Percentiles rank a stretch among this genome's conserved stretches.
Conservation (phyloP, 2,329 filamentous ascomycete species). For the Diaporthe citri region DNA sequence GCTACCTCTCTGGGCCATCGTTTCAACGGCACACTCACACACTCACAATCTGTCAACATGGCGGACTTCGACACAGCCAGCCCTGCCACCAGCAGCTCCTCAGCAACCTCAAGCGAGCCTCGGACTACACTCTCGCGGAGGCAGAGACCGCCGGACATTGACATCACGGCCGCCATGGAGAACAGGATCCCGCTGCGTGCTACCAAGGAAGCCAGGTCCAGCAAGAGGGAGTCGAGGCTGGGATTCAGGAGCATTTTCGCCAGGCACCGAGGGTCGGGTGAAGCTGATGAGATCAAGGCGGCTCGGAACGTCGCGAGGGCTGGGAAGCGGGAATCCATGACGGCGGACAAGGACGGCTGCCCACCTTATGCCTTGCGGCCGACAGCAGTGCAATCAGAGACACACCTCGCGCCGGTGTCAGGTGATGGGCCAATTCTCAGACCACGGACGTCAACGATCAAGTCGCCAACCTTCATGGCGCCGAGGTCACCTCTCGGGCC, state of each 20-base stretch:
- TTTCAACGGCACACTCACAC: background rate
- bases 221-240: constrained; percentile 64
- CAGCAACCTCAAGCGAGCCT: constrained; percentile 40
- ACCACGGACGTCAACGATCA: constrained; percentile 31
- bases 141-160: constrained; percentile 55
- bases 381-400: constrained; percentile 32
- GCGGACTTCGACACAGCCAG: constrained; percentile 13
- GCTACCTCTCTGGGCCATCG: background rate
- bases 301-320: constrained; percentile 19
- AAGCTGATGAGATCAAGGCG: constrained; percentile 46
- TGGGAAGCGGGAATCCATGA: constrained; percentile 21
- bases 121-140: constrained; percentile 47
- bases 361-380: constrained; percentile 33
- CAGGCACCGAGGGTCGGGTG: constrained; percentile 56
- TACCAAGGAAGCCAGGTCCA: constrained; percentile 53
- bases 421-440: constrained; percentile 8
- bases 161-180: constrained; percentile 48
- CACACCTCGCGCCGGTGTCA: constrained; percentile 29
- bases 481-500: constrained; percentile 40
- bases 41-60: constrained; percentile 4
- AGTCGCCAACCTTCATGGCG: constrained; percentile 32
- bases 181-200: constrained; percentile 57
- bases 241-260: constrained; percentile 66
- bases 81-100: constrained; percentile 3
- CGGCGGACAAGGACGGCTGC: constrained; percentile 26